A percentile compares a stretch with the other conserved stretches of the same genome.
phyloP scores from a whole-genome alignment of 2,329 filamentous ascomycete genomes.

The Phyllosticta citrichinensis region DNA sequence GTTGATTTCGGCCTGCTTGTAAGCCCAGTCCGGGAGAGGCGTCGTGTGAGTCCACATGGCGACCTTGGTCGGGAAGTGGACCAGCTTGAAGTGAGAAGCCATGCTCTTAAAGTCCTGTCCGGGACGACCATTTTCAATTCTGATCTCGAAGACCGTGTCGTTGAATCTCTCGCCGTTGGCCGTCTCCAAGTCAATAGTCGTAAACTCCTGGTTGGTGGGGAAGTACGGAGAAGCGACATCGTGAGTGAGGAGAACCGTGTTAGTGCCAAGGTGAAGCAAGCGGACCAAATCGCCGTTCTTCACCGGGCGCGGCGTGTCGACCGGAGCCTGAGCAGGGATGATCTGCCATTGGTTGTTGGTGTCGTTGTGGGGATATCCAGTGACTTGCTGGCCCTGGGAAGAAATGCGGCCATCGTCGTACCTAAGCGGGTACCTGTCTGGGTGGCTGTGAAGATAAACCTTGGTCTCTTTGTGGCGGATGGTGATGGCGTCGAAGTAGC shows the following conservation, averaged over 20 bases:
- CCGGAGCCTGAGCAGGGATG: slow-evolving; percentile 46
- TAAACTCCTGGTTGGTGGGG: slow-evolving; percentile 98
- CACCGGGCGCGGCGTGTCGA: slow-evolving; percentile 54
- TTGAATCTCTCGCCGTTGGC: slow-evolving; percentile 66
- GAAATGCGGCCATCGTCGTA: slow-evolving; percentile 97
- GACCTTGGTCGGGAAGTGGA: slow-evolving; percentile 90
- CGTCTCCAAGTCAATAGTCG: slow-evolving; percentile 63
- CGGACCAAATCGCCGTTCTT: slow-evolving; percentile 78
- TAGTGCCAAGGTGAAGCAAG: slow-evolving; percentile 75
- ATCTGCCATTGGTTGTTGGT: slow-evolving; percentile 99
- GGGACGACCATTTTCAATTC: slow-evolving; percentile 75
- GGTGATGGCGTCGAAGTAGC: slow-evolving; percentile 83
- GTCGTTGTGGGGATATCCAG: slow-evolving; percentile 94
- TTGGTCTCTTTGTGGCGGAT: slow-evolving; percentile 97
- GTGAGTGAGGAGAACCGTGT: slow-evolving; percentile 80
- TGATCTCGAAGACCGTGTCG: slow-evolving; percentile 87
- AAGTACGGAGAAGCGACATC: slow-evolving; percentile 95
- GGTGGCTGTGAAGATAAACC: slow-evolving; percentile 88
- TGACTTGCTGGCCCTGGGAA: slow-evolving; percentile 93
- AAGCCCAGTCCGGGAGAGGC: slow-evolving; percentile 93
- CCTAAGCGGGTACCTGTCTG: slow-evolving; percentile 77
- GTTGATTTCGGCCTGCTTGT: slow-evolving; percentile 97
- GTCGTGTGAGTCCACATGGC: slow-evolving; percentile 98
- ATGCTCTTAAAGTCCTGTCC: slow-evolving; percentile 81
- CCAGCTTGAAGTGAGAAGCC: slow-evolving; percentile 87